A percentile compares a stretch with the other conserved stretches of the same genome.
phyloP scores from a whole-genome alignment of 1,139 yeast species.

The Taphrina deformans region DNA sequence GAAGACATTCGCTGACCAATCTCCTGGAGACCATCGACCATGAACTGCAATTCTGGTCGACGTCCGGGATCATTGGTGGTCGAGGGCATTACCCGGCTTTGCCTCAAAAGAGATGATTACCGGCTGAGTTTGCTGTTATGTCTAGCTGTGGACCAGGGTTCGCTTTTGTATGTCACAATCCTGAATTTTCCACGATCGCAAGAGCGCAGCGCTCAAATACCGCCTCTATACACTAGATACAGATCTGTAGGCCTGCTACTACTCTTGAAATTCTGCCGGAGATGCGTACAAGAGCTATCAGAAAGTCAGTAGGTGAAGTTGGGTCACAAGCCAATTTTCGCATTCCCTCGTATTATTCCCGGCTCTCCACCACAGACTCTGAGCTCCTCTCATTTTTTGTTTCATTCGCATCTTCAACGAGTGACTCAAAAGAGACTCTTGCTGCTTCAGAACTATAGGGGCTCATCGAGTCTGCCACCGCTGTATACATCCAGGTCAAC shows the following conservation, averaged over 20 bases:
- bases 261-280: background rate
- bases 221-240: too few species aligned
- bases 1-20: slow-evolving; percentile 31
- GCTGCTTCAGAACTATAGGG: too few species aligned
- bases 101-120: too few species aligned
- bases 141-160: too few species aligned
- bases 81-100: background rate
- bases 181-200: too few species aligned
- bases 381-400: slow-evolving; percentile 8
- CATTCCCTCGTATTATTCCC: background rate
- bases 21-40: slow-evolving; percentile 27
- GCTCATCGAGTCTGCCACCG: background rate
- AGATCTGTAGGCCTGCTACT: too few species aligned
- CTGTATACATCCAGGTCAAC: background rate
- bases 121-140: too few species aligned
- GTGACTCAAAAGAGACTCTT: too few species aligned
- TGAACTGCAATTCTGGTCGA: slow-evolving; percentile 17
- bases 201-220: background rate
- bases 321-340: background rate
- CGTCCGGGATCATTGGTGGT: background rate
- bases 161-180: too few species aligned
- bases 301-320: background rate
- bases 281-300: background rate
- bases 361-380: background rate
- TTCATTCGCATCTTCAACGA: background rate